phyloP scores from a whole-genome alignment of 768 basidiomycete species.

The Tylopilus felleus region DNA sequence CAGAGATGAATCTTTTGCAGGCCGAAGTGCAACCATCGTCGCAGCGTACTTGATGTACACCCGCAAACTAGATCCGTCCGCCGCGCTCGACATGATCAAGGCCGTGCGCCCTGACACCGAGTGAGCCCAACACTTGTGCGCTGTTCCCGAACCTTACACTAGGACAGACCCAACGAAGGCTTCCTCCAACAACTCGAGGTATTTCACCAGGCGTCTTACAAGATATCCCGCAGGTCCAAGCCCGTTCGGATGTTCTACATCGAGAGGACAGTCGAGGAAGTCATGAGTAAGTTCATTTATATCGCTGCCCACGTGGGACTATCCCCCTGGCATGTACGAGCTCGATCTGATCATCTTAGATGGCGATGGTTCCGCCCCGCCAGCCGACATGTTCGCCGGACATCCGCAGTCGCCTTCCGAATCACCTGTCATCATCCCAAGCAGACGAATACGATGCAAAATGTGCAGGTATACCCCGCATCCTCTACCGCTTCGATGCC shows the following conservation, averaged over 20 bases:
- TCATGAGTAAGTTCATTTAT: constrained; percentile 62
- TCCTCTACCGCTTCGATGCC: neutral
- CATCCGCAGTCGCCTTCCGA: constrained; percentile 64
- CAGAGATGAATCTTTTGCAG: constrained; percentile 35
- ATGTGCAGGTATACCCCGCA: constrained; percentile 68
- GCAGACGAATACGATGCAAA: constrained; percentile 80
- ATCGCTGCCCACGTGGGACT: neutral
- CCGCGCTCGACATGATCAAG: constrained; percentile 68
- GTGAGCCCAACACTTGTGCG: constrained; percentile 42
- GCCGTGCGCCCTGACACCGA: constrained; percentile 64
- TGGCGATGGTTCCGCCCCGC: constrained; percentile 64
- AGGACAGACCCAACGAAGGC: constrained; percentile 74
- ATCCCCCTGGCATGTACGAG: no score
- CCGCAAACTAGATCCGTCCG: constrained; percentile 49
- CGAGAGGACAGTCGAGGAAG: constrained; percentile 66
- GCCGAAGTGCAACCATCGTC: constrained; percentile 80
- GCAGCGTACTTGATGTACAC: constrained; percentile 88
- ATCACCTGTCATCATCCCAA: constrained; percentile 52
- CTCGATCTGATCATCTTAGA: constrained; percentile 41
- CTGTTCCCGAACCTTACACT: neutral
- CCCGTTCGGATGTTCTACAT: constrained; percentile 80
- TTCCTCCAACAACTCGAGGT: constrained; percentile 80
- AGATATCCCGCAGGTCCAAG: constrained; percentile 64
- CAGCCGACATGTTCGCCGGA: constrained; percentile 74
- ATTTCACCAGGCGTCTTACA: constrained; percentile 70